Conservation (phyloP, 2,329 filamentous ascomycete genomes). For the Fusarium sp. region DNA sequence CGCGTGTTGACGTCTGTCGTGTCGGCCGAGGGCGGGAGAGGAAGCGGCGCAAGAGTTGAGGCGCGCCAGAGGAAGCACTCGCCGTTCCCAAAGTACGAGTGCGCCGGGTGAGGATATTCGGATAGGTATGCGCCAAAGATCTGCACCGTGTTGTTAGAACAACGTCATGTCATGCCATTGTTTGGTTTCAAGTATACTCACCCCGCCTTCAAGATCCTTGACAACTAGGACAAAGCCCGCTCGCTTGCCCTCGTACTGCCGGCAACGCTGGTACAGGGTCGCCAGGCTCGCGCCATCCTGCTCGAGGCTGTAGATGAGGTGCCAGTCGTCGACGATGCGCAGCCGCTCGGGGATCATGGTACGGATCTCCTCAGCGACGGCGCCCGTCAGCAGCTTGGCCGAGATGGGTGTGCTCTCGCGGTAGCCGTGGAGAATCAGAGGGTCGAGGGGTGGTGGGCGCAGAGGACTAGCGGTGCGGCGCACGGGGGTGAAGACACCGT, state of each 20-base stretch:
- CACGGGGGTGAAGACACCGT: conserved; percentile 62
- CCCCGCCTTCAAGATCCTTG: conserved; percentile 75
- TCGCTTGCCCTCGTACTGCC: conserved; percentile 69
- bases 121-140: conserved; percentile 95
- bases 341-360: conserved; percentile 85
- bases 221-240: conserved; percentile 92
- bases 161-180: conserved; percentile 21
- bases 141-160: conserved; percentile 47
- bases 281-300: conserved; percentile 87
- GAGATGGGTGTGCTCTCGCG: conserved; percentile 63
- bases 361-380: conserved; percentile 90
- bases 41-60: conserved; percentile 63
- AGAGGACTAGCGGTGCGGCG: conserved; percentile 75
- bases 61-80: conserved; percentile 82
- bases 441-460: conserved; percentile 86
- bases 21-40: conserved; percentile 61
- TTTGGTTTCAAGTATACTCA: conserved; percentile 54
- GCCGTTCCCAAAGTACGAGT: conserved; percentile 93
- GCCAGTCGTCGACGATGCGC: conserved; percentile 88
- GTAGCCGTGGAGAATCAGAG: conserved; percentile 74
- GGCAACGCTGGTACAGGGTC: conserved; percentile 84
- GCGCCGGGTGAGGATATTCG: conserved; percentile 79
- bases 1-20: conserved; percentile 56
- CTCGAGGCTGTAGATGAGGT: conserved; percentile 85
- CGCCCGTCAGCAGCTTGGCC: conserved; percentile 71